Conservation (phyloP, 2,329 filamentous ascomycete species). For the Fusarium longipes region DNA sequence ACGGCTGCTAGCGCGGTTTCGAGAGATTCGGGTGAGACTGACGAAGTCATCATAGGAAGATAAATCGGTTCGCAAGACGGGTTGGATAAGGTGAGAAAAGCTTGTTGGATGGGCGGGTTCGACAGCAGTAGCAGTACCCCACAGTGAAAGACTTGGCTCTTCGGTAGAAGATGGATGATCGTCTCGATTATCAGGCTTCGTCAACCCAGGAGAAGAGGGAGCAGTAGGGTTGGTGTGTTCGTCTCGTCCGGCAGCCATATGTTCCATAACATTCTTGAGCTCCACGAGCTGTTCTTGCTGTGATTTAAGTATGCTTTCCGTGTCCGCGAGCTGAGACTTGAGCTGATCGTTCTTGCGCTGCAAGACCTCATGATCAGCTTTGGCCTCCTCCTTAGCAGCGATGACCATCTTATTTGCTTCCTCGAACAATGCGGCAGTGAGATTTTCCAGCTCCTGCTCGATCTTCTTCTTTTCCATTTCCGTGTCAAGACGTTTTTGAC, state of each 20-base stretch:
- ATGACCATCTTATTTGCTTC: conserved; percentile 99
- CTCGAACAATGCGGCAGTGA: conserved; percentile 95
- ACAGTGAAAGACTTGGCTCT: conserved; percentile 50
- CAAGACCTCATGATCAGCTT: conserved; percentile 82
- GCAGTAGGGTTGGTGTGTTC: conserved; percentile 78
- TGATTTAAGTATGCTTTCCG: conserved; percentile 84
- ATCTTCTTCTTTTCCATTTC: conserved; percentile 89
- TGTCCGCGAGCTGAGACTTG: conserved; percentile 85
- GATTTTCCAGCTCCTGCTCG: conserved; percentile 88
- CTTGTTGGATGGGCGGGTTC: conserved; percentile 71
- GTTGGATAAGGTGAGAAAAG: conserved; percentile 84
- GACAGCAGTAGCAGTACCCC: conserved; percentile 45
- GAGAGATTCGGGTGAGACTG: conserved; percentile 76
- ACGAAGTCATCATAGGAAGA: conserved; percentile 87
- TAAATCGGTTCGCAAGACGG: conserved; percentile 85
- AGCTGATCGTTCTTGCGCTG: conserved; percentile 90
- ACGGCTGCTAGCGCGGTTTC: conserved; percentile 70
- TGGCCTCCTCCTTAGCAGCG: conserved; percentile 84
- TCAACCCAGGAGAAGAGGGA: conserved; percentile 83
- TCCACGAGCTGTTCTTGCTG: conserved; percentile 94
- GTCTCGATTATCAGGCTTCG: conserved; percentile 72
- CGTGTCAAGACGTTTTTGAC: conserved; percentile 69
- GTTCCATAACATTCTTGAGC: conserved; percentile 92
- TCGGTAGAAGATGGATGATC: conserved; percentile 53
- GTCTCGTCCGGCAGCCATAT: conserved; percentile 79